These are phyloP conservation scores for Candida piceae DNA, from an alignment of 805 yeast genomes.

Conservation along the genomic window DNA sequence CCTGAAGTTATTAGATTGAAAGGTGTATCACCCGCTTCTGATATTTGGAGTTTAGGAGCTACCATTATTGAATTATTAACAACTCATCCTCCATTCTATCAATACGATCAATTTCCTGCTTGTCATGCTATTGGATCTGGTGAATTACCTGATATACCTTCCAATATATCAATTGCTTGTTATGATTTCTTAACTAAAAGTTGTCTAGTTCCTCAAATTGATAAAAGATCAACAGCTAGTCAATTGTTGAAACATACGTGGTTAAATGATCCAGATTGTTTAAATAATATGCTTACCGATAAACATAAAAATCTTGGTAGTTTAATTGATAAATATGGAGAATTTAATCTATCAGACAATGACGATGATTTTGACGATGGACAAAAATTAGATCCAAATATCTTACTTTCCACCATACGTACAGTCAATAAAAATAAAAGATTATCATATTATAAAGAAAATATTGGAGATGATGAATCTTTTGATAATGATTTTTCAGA, in stretches of 20 bases:
- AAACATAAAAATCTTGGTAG: not conserved
- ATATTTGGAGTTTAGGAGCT: constrained; percentile 94
- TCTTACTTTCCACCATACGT: constrained; percentile 10
- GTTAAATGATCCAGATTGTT: constrained; percentile 31
- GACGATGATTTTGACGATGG: constrained; percentile 4
- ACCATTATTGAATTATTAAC: constrained; percentile 83
- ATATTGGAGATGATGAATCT: constrained; percentile 1
- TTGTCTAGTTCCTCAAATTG: constrained; percentile 71
- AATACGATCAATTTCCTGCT: constrained; percentile 70
- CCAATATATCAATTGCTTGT: constrained; percentile 18
- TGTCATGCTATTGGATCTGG: constrained; percentile 80
- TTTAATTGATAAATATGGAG: too few species aligned
- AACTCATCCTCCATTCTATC: constrained; percentile 83
- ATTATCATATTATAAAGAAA: constrained; percentile 18
- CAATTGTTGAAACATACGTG: constrained; percentile 57
- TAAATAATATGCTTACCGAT: too few species aligned
- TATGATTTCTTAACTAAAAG: constrained; percentile 51
- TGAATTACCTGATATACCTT: constrained; percentile 65
- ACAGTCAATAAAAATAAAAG: constrained; percentile 14
- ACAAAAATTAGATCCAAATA: constrained; percentile 6
- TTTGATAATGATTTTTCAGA: constrained; percentile 6
- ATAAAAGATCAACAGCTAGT: constrained; percentile 49
- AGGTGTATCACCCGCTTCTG: constrained; percentile 85
- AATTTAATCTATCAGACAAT: constrained; percentile 7
- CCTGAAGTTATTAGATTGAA: constrained; percentile 86